Base-by-base conservation (phyloP, 2,329 filamentous ascomycete species). In the Xylaria polymorpha region DNA sequence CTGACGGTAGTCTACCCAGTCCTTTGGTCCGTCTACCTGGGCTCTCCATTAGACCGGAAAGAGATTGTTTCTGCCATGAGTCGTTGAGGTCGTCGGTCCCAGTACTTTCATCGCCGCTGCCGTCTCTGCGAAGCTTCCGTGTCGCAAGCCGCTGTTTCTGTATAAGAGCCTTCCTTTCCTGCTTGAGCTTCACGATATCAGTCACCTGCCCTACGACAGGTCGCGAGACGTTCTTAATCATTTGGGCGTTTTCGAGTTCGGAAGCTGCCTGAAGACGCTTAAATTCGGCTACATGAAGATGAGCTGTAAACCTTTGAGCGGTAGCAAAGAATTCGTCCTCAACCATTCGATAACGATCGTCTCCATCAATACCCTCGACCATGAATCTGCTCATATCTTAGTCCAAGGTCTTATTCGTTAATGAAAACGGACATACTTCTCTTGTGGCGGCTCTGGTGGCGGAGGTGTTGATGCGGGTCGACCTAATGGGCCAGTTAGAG, bases 321-420 rank as follows among this genome's bases (percentile, higher is more conserved):
- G 89, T 87, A 18, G 86, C 81, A 22, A 91, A 81, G 71, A 96
- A 88, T 73, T 95, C 92, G 74, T 96, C 93, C 79, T 95, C 93
- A 0, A 96, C 93, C 91, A 95, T 94, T 74, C 92, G 90, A 79
- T 88, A 95, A 64, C 81, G 82, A 76, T 94, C 92, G 77, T 96
- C 93, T n/a, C 85, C 79, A 4, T 86, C 83, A n/a, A 86, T 79
- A 2, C 89, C 90, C 56, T 88, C 84, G 2, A 83, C 81, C 91
- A 95, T 94, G 77, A 85, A 85, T 37, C 88, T 90, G 63, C 10
- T 7, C 18, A 18, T n/a, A 1, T 41, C 72, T 61, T 76, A 73
- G 57, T 39, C 20, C 7, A 14, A 20, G 29, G 10, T 6, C 12
- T 29, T 32, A 37, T 14, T 14, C 39, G 35, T 41, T 50, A 15